Evolutionary conservation across 495 filamentous ascomycete species (phyloP).

Genomic region (Xylaria longipes): DNA sequence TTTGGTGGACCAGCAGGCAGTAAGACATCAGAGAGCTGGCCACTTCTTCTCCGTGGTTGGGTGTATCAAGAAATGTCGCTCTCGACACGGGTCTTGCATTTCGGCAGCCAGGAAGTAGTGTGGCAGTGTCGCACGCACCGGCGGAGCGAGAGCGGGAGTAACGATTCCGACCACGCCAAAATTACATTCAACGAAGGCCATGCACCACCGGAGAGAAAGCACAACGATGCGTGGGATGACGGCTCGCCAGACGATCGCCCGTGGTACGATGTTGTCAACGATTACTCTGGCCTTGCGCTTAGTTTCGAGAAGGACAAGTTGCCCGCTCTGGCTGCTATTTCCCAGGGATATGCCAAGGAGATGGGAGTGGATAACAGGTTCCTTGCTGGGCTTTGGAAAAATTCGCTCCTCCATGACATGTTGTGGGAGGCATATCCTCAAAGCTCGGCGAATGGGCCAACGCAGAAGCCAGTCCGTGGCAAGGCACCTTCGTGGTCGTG

Average conservation of each 20-base stretch:
- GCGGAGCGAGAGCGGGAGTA: constrained; percentile 16
- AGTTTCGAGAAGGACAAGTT: constrained; percentile 18
- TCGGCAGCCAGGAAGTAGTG: constrained; percentile 32
- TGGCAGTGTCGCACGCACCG: constrained; percentile 39
- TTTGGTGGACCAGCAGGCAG: not conserved
- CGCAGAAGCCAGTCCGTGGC: not conserved
- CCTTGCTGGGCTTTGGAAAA: not conserved
- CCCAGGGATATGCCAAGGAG: not conserved
- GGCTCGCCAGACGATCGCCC: not conserved
- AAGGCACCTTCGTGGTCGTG: constrained; percentile 2
- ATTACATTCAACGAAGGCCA: not conserved
- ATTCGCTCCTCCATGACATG: not conserved
- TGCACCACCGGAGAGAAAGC: not conserved
- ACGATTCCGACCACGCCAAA: constrained; percentile 1
- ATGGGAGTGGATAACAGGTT: not conserved
- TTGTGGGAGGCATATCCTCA: not conserved
- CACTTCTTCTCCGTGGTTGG: constrained; percentile 37
- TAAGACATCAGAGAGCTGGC: not conserved
- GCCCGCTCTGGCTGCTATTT: constrained; percentile 11
- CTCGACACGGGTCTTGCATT: constrained; percentile 37
- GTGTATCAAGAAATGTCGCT: constrained; percentile 43
- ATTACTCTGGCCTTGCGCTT: constrained; percentile 18
- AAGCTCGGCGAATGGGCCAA: not conserved
- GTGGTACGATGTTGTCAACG: constrained; percentile 7
- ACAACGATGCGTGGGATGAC: not conserved